Evolutionary conservation across 78 protist species (phyloP), one percentile per base, ranked within the genome.

Genomic region (Mantamonas sphyraenae): DNA sequence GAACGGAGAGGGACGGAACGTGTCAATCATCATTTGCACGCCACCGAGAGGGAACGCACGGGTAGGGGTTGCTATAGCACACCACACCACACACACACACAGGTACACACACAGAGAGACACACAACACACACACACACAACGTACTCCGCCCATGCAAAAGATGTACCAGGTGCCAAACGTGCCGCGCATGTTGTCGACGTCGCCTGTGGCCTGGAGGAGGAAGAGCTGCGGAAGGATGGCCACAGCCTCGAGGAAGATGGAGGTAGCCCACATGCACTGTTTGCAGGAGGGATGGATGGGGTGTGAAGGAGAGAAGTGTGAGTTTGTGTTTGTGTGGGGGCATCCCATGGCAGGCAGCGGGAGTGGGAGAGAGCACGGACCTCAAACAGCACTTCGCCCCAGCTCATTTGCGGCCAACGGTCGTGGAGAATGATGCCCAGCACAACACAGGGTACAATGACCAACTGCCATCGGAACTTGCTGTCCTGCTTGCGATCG

Each of bases 221-320:
- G 65, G 61, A 83, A 79, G 43, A 95, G 71, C 84, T 96, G 99
- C 12, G 99, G 99, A 59, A 96, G 55, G 63, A 96, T 89, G 19
- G 98, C 97, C 16, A 96, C 95, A 20, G 97, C 73, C 77, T 96
- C 99, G 30, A 94, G 86, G 70, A 71, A 93, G 64, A 93, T 84
- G 39, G 92, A 82, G 68, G 93, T 91, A 22, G 97, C 68, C 98
- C 98, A 94, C 34, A 91, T 65, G 2, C 89, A 64, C 87, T 93
- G 30, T 3, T 20, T 39, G 34, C 30, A 5, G 9, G 62, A 57
- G 5, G 10, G 34, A 57, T 10, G 34, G 34, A 57, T 33, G 34
- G 40, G 62, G 62, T 10, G 30, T 14, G 19, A 57, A 5, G 19
- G 12, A 33, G 30, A 7, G 62, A 7, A 5, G 12, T 10, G 40